phyloP scores from a whole-genome alignment of 495 filamentous ascomycete species.

The Aspergillus funiculosus region DNA sequence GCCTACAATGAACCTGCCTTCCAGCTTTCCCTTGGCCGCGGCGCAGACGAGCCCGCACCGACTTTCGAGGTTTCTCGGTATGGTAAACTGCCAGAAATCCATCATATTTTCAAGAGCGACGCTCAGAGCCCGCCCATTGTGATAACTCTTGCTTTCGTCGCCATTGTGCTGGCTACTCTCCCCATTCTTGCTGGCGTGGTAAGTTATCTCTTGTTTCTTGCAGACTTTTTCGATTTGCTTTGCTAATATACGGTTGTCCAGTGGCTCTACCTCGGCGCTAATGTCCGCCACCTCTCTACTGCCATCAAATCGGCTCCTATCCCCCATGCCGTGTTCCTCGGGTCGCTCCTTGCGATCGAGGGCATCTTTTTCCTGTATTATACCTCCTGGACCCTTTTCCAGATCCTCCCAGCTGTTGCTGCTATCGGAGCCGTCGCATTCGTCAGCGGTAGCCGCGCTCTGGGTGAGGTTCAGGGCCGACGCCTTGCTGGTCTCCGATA shows the following conservation, averaged over 20 bases:
- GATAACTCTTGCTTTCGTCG: conserved; percentile 71
- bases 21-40: conserved; percentile 56
- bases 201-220: conserved; percentile 24
- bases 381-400: conserved; percentile 86
- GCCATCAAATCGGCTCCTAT: conserved; percentile 69
- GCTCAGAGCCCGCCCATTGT: conserved; percentile 76
- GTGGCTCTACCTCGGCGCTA: conserved; percentile 80
- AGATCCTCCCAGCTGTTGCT: conserved; percentile 68
- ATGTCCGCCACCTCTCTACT: conserved; percentile 69
- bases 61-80: conserved; percentile 63
- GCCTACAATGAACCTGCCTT: conserved; percentile 61
- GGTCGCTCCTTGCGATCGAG: conserved; percentile 79
- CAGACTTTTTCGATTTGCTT: no score
- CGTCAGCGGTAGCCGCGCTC: conserved; percentile 82
- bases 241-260: conserved; percentile 28
- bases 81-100: conserved; percentile 75
- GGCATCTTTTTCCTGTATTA: conserved; percentile 95
- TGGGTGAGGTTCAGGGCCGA: conserved; percentile 86
- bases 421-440: conserved; percentile 65
- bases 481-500: conserved; percentile 75
- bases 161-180: conserved; percentile 63
- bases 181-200: conserved; percentile 67
- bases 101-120: conserved; percentile 82
- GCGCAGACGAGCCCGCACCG: conserved; percentile 56
- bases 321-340: conserved; percentile 74